phyloP scores from a whole-genome alignment of 345 rosid genomes.

The Populus simonii region DNA sequence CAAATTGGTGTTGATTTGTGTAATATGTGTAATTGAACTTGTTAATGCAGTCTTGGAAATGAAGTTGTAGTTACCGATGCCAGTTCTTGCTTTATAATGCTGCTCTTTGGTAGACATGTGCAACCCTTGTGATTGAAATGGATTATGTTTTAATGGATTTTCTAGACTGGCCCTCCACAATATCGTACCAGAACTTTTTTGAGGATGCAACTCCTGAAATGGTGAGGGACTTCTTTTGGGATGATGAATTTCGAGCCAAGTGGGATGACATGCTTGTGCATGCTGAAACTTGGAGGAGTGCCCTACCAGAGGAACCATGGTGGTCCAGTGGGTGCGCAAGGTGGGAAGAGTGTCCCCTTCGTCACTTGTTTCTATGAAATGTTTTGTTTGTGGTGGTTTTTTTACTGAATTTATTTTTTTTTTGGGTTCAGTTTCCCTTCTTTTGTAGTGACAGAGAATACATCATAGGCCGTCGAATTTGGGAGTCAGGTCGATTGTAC shows the following conservation, averaged over 20 bases:
- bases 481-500: conserved; percentile 74
- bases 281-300: conserved; percentile 64
- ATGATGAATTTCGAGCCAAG: conserved; percentile 68
- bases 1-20: not conserved
- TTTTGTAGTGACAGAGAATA: conserved; percentile 96
- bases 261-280: conserved; percentile 90
- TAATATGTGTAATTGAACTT: not conserved
- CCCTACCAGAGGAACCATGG: conserved; percentile 68
- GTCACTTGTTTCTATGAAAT: conserved; percentile 7
- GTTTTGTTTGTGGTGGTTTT: conserved; percentile 6
- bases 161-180: conserved; percentile 81
- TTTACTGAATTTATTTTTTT: conserved; percentile 1
- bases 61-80: not conserved
- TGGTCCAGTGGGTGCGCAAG: conserved; percentile 94
- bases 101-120: conserved; percentile 2
- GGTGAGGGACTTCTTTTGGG: conserved; percentile 97
- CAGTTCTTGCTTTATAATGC: not conserved
- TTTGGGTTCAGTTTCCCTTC: conserved; percentile 79
- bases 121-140: conserved; percentile 19
- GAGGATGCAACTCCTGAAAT: conserved; percentile 88
- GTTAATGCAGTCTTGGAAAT: not conserved
- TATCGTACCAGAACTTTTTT: conserved; percentile 80
- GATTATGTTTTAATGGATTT: conserved; percentile 18
- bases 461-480: conserved; percentile 87
- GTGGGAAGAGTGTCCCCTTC: conserved; percentile 29